Evolutionary conservation across 305 asterid genomes (phyloP).

Genomic region (Fraxinus baroniana): DNA sequence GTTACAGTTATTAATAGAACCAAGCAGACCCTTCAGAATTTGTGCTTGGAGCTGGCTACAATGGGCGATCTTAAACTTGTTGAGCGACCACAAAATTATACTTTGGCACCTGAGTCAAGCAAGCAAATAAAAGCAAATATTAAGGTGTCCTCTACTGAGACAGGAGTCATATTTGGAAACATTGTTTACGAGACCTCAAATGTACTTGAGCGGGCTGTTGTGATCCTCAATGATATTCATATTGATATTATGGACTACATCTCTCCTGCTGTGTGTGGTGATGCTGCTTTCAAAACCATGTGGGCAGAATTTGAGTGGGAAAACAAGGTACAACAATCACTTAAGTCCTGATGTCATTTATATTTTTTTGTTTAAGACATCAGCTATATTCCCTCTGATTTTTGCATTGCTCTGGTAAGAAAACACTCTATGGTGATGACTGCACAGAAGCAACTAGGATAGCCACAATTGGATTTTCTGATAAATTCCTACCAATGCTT

Average conservation of each 20-base stretch:
- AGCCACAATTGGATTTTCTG: not conserved
- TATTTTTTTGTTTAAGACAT: not conserved
- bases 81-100: slow-evolving; percentile 56
- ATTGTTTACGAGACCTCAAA: slow-evolving; percentile 57
- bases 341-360: not conserved
- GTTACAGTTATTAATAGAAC: slow-evolving; percentile 54
- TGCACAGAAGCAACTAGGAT: not conserved
- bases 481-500: not conserved
- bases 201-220: slow-evolving; percentile 48
- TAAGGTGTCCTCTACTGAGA: slow-evolving; percentile 58
- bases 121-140: slow-evolving; percentile 56
- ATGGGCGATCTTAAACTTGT: slow-evolving; percentile 62
- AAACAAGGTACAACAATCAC: slow-evolving; percentile 47
- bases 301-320: slow-evolving; percentile 69
- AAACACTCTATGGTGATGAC: not conserved
- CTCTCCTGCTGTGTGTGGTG: slow-evolving; percentile 52
- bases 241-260: slow-evolving; percentile 59
- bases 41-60: slow-evolving; percentile 55
- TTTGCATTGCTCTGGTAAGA: not conserved
- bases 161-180: slow-evolving; percentile 55
- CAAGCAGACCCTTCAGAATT: slow-evolving; percentile 55
- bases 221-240: slow-evolving; percentile 54
- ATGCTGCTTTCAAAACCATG: slow-evolving; percentile 57
- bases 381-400: not conserved
- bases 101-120: slow-evolving; percentile 52